Evolutionary conservation across 1,284 basidiomycete species (phyloP), one percentile per base, ranked within the genome.

Genomic region (Spongispora temasekensis): DNA sequence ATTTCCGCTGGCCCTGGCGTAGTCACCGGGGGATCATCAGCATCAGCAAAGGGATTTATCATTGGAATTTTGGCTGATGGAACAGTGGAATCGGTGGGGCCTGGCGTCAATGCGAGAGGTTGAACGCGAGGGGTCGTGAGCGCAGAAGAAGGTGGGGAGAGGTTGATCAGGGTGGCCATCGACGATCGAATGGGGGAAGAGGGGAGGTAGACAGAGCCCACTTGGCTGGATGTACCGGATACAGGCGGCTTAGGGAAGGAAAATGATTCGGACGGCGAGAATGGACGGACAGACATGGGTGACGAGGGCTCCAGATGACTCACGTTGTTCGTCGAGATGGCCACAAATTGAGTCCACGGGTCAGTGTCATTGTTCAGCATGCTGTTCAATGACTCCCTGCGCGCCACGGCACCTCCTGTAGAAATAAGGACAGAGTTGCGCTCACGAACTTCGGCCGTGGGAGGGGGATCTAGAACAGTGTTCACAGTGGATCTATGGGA

Each of bases 221-320:
- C 3, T 25, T 56, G 12, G 15, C 50, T n/a, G 5, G 60, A 21
- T 42, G 56, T 59, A 62, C n/a, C n/a, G n/a, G 75, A 59, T 54
- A 17, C 17, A 62, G 88, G 88, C 4, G 88, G 87, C 60, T 81
- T 82, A 2, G 88, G 88, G 76, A 89, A 89, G 5, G 83, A 71
- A 73, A 87, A 89, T 2, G 81, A 79, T 67, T 90, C 88, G 9
- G 82, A 81, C 19, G 84, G 82, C 1, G 86, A 84, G 75, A 87
- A 88, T 0, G 86, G 86, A 32, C 83, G 81, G 13, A 86, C 86
- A 40, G 79, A 84, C 78, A 88, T 85, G 13, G 84, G 82, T 2
- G 82, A 79, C 3, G 71, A 62, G 27, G 68, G 68, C 13, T 62
- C 67, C 10, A 68, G 64, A 44, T 57, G 50, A 15, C 55, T 60